Conservation (phyloP, 1,284 basidiomycete genomes). For the Sporisorium iseilematis-ciliati region DNA sequence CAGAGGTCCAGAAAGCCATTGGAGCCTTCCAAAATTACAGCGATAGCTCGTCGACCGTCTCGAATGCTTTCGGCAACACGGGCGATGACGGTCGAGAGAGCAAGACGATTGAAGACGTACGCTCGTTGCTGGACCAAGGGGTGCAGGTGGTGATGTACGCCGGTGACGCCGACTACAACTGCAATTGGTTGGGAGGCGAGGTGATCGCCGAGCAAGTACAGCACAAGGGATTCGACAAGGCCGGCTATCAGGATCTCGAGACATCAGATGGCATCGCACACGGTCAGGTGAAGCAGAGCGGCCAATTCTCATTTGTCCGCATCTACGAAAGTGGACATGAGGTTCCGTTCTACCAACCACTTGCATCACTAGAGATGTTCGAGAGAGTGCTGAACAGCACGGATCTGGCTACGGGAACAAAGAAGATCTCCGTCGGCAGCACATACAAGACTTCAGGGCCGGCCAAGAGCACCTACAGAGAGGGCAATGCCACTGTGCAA, state of each 20-base stretch:
- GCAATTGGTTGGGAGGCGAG: conserved; percentile 54
- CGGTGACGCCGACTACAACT: conserved; percentile 61
- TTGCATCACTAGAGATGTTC: conserved; percentile 48
- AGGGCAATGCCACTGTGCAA: conserved; percentile 51
- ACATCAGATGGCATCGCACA: conserved; percentile 28
- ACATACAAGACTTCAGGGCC: conserved; percentile 36
- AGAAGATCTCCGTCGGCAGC: conserved; percentile 16
- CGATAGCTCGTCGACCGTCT: conserved; percentile 38
- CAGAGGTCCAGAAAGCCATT: conserved; percentile 48
- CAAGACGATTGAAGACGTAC: conserved; percentile 46
- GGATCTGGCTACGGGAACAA: conserved; percentile 50
- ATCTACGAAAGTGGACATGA: conserved; percentile 60
- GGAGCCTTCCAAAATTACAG: conserved; percentile 58
- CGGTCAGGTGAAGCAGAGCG: conserved; percentile 54
- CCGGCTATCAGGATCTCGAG: conserved; percentile 48
- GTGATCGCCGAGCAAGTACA: conserved; percentile 44
- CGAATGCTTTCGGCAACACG: conserved; percentile 40
- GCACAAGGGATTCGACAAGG: conserved; percentile 33
- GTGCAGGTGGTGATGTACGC: conserved; percentile 52
- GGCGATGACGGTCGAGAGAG: conserved; percentile 52
- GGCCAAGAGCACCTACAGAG: conserved; percentile 32
- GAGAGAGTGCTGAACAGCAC: conserved; percentile 40
- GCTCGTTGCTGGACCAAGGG: conserved; percentile 43
- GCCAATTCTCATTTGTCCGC: conserved; percentile 50
- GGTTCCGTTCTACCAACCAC: conserved; percentile 59